Evolutionary conservation across 345 rosid species (phyloP).

Genomic region (Moricandia arvensis): DNA sequence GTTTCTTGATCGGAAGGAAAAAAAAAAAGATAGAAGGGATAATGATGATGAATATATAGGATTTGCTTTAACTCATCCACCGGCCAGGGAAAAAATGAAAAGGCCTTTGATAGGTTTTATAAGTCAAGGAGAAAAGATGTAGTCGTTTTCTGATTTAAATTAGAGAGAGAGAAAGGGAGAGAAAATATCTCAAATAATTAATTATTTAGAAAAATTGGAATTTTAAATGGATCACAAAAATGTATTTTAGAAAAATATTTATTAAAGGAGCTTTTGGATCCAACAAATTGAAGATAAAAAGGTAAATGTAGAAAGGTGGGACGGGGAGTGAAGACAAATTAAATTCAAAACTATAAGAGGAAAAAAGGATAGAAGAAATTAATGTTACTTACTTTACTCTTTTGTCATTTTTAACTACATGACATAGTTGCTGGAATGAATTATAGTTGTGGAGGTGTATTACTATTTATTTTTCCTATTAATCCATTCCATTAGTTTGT

Average conservation of each 20-base stretch:
- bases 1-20: conserved; percentile 7
- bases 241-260: conserved; percentile 23
- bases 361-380: not conserved
- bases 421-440: not conserved
- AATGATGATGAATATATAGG: conserved; percentile 13
- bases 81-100: conserved; percentile 14
- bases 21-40: not conserved
- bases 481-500: too few species aligned
- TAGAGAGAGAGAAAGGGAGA: not conserved
- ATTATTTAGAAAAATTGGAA: conserved; percentile 33
- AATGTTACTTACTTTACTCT: too few species aligned
- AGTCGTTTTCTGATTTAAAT: not conserved
- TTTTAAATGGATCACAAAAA: conserved; percentile 35
- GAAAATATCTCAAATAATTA: not conserved
- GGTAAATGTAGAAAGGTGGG: conserved; percentile 9
- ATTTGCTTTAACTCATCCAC: conserved; percentile 25
- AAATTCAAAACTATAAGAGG: not conserved
- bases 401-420: too few species aligned
- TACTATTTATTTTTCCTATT: not conserved
- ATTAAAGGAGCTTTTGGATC: conserved; percentile 9
- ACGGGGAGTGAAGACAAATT: not conserved
- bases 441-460: not conserved
- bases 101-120: conserved; percentile 31
- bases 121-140: conserved; percentile 21
- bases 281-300: conserved; percentile 31